phyloP scores from a whole-genome alignment of 148 eudicot genomes.

The Heliamphora exappendiculata region DNA sequence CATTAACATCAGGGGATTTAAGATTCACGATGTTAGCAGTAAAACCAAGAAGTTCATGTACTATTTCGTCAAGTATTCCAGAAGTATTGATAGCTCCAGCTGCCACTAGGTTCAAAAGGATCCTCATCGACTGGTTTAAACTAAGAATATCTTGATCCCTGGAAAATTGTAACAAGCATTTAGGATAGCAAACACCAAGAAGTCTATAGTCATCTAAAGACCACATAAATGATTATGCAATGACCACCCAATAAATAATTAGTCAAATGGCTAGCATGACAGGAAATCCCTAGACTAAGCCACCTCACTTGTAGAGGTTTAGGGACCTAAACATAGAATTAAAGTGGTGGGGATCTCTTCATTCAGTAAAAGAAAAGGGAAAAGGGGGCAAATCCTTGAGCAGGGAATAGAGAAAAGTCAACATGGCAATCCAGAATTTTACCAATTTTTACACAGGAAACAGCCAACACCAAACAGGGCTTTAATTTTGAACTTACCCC shows the following conservation, averaged over 20 bases:
- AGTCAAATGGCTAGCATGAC: not conserved
- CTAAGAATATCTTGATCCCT: constrained; percentile 63
- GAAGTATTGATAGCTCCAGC: constrained; percentile 62
- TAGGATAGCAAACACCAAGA: not conserved
- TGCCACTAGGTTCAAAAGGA: constrained; percentile 72
- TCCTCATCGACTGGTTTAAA: constrained; percentile 70
- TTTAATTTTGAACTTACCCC: not conserved
- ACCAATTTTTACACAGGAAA: not conserved
- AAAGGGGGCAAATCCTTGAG: not conserved
- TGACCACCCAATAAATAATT: not conserved
- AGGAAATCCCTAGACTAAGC: not conserved
- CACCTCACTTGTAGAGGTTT: not conserved
- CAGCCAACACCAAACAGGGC: not conserved
- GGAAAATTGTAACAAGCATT: constrained; percentile 9
- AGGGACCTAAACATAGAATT: not conserved
- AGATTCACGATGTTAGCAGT: constrained; percentile 43
- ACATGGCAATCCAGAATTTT: not conserved
- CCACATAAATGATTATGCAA: not conserved
- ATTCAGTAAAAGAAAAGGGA: not conserved
- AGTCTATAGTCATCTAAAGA: not conserved
- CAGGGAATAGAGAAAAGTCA: not conserved
- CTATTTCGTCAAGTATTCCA: constrained; percentile 59
- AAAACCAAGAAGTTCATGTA: constrained; percentile 65
- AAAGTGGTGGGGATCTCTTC: not conserved
- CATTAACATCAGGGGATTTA: constrained; percentile 45